phyloP scores from a whole-genome alignment of 163 green algal species.

The Smithsoniella earleae region DNA sequence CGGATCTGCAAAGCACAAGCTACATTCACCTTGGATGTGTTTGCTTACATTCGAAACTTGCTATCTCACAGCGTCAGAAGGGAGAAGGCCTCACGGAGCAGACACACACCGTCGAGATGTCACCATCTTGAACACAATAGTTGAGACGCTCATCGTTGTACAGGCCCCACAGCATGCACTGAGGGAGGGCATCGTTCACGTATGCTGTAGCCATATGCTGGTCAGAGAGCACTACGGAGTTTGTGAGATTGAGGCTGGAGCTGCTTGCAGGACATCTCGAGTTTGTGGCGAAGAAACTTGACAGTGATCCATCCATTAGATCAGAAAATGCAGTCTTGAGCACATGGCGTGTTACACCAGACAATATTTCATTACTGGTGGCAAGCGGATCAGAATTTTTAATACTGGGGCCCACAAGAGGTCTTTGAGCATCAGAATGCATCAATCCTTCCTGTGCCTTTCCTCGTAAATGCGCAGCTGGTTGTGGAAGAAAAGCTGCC shows the following conservation, averaged over 20 bases:
- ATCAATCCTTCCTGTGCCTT: neutral
- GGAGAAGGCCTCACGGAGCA: neutral
- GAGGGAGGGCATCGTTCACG: slow-evolving; percentile 18
- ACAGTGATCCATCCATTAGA: too few species aligned
- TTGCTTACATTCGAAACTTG: neutral
- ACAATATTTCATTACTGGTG: too few species aligned
- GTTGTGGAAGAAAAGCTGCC: neutral
- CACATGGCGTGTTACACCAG: too few species aligned
- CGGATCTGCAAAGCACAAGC: neutral
- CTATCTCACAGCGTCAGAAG: neutral
- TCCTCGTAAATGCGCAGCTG: neutral
- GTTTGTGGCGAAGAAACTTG: too few species aligned
- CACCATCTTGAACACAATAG: neutral
- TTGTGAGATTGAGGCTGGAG: neutral
- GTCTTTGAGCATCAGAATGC: too few species aligned
- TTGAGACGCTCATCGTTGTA: neutral
- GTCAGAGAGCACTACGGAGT: neutral
- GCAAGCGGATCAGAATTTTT: too few species aligned
- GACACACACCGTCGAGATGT: neutral
- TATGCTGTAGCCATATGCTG: slow-evolving; percentile 9
- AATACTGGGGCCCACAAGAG: too few species aligned
- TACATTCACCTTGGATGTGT: neutral
- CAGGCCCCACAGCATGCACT: slow-evolving; percentile 29
- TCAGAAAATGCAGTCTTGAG: too few species aligned
- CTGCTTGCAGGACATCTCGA: neutral